Evolutionary conservation across 2,329 filamentous ascomycete genomes (phyloP).

Genomic region (Penicillium janthinellum): DNA sequence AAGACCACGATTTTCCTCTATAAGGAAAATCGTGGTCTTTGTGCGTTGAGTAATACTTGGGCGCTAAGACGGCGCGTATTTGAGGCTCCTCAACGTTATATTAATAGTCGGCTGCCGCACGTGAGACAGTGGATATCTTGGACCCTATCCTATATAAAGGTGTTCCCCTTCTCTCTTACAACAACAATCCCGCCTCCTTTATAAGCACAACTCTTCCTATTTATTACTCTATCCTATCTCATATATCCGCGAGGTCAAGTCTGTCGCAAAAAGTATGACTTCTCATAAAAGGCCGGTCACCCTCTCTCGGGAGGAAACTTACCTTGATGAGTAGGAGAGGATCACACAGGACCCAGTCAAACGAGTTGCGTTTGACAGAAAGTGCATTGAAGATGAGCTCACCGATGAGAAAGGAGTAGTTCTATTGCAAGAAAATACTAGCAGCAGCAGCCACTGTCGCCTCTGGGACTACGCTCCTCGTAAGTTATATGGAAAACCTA

Average conservation of each 20-base stretch:
- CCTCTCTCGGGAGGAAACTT: not conserved
- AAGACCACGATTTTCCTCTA: too few relatives aligned
- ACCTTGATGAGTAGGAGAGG: slow-evolving; percentile 1
- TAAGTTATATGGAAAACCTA: slow-evolving; percentile 4
- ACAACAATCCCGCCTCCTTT: not conserved
- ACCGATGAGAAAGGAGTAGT: slow-evolving; percentile 4
- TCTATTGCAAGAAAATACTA: slow-evolving; percentile 11
- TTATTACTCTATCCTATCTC: not conserved
- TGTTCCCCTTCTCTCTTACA: not conserved
- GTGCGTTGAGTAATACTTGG: too few relatives aligned
- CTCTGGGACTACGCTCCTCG: not conserved
- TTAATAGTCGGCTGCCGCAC: too few relatives aligned
- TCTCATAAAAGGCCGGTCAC: slow-evolving; percentile 8
- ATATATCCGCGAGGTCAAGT: not conserved
- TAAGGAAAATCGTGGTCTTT: too few relatives aligned
- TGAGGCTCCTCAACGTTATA: too few relatives aligned
- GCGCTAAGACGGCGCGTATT: too few relatives aligned
- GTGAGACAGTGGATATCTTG: not conserved
- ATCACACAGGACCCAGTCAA: slow-evolving; percentile 6
- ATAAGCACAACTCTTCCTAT: not conserved
- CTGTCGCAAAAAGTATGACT: too few relatives aligned
- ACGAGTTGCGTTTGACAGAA: slow-evolving; percentile 9
- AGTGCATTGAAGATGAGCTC: slow-evolving; percentile 8
- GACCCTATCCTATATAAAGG: not conserved
- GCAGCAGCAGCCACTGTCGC: slow-evolving; percentile 7